Base-by-base conservation (phyloP, 306 rosid species). In the Senna siamea region DNA sequence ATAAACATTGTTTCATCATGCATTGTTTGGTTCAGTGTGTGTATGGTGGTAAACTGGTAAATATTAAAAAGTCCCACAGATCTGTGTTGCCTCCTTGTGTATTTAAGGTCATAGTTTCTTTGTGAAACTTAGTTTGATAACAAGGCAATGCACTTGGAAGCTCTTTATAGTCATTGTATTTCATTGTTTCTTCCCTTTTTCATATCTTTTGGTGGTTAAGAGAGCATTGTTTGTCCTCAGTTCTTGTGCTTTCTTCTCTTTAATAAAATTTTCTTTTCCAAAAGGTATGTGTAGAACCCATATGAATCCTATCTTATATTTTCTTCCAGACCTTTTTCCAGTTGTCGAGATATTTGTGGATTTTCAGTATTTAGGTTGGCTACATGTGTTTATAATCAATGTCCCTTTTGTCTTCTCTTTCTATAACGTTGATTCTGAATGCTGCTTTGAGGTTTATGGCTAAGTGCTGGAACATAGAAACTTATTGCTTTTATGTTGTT, bases 401-500 rank as follows among this genome's bases (percentile, higher is more conserved):
- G 47, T 12, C 32, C 37, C 20, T 6, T 48, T 35, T 11, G 9
- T 37, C 38, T 69, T 34, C 28, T 37, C 26, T 35, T 48, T 65
- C 18, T 40, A n/a, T 47, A 51, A 70, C 23, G 56, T 37, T 57
- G 53, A 47, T 58, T 53, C 56, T 71, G 63, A 58, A 40, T 51
- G 73, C 63, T 81, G 35, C 17, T 38, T 26, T 34, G 60, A 52
- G 61, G 18, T 76, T 11, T 71, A 64, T 74, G 72, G 62, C 52
- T 15, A 41, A 59, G 37, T 75, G 46, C n/a, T 60, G 8, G 17
- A 62, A 38, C 66, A 50, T 75, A 66, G 48, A 71, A 75, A 72
- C 26, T 66, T 75, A 46, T 52, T 75, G 53, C 60, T 28, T 6
- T 63, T 22, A 2, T 70, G 78, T 56, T 80, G 23, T 76, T 74